phyloP scores from a whole-genome alignment of 352 stramenopile genomes.

The Thraustochytrium sp. region DNA sequence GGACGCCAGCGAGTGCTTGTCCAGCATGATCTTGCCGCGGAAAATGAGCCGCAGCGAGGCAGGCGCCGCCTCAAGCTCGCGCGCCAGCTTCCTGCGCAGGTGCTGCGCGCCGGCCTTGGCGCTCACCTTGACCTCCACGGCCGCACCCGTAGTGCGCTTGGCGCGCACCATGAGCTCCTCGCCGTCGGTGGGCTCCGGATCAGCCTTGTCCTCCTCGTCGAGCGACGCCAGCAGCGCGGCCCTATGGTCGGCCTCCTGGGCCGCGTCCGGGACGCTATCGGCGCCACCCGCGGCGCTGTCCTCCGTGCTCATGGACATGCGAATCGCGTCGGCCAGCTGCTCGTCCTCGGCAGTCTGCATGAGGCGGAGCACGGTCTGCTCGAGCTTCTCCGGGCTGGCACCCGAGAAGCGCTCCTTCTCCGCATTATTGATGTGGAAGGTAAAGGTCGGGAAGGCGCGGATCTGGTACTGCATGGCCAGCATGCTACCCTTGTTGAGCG shows the following conservation, averaged over 20 bases:
- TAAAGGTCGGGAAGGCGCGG: constrained; percentile 27
- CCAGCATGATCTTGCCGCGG: constrained; percentile 13
- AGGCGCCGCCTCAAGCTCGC: neutral
- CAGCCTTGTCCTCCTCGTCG: neutral
- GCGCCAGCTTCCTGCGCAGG: neutral
- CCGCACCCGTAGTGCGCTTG: constrained; percentile 5
- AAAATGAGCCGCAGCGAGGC: constrained; percentile 15
- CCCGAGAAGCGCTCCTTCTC: constrained; percentile 29
- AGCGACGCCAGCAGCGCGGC: neutral
- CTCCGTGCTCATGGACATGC: neutral
- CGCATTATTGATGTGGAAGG: constrained; percentile 19
- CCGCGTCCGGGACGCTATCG: neutral
- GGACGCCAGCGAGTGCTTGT: neutral
- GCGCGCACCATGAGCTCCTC: neutral
- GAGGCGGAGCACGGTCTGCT: neutral
- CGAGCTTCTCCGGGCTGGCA: neutral
- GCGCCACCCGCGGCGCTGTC: neutral
- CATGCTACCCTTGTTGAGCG: neutral
- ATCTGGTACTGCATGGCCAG: constrained; percentile 3
- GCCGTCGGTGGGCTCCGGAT: constrained; percentile 5
- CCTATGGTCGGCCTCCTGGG: neutral
- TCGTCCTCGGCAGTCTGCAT: neutral
- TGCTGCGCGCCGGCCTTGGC: constrained; percentile 17
- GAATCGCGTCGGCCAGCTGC: neutral
- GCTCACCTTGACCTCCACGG: neutral